Percentiles rank a stretch among this genome's conserved stretches.
phyloP scores from a whole-genome alignment of 139 green algal genomes.

The Yamagishiella unicocca region DNA sequence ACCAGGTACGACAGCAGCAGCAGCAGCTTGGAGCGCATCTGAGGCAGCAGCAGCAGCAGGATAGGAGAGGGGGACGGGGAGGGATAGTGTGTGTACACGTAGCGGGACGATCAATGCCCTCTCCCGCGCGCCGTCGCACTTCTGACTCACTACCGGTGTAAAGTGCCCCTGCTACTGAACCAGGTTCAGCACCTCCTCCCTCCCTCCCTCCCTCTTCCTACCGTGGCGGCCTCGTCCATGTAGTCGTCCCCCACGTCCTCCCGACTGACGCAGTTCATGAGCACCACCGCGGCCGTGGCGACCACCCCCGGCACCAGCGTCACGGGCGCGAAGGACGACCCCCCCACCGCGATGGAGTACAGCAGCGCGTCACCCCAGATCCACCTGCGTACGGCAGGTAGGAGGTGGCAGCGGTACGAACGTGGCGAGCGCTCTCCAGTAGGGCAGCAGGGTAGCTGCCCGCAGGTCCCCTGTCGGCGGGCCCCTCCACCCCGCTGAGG shows the following conservation, averaged over 20 bases:
- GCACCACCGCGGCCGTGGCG: conserved; percentile 23
- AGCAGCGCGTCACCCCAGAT: conserved; percentile 35
- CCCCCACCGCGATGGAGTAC: neutral
- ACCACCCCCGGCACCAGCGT: conserved; percentile 27
- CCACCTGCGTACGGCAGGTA: no score
- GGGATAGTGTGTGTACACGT: neutral
- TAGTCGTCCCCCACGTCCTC: conserved; percentile 16
- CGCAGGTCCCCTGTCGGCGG: no score
- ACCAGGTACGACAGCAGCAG: conserved; percentile 43
- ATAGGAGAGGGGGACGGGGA: neutral
- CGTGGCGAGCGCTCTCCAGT: no score
- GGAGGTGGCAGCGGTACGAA: no score
- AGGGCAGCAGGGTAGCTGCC: no score
- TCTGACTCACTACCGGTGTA: no score
- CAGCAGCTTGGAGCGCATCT: conserved; percentile 41
- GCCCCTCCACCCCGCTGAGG: no score
- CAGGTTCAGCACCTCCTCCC: no score
- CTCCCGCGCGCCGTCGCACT: no score
- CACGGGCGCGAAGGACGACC: conserved; percentile 15
- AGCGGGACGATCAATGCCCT: neutral
- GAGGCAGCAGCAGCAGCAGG: conserved; percentile 39
- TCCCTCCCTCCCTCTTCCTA: no score
- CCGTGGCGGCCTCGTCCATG: conserved; percentile 34
- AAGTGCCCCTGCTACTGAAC: no score
- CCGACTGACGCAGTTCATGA: conserved; percentile 42